Evolutionary conservation across 805 yeast genomes (phyloP).

Genomic region (Hanseniaspora lindneri): DNA sequence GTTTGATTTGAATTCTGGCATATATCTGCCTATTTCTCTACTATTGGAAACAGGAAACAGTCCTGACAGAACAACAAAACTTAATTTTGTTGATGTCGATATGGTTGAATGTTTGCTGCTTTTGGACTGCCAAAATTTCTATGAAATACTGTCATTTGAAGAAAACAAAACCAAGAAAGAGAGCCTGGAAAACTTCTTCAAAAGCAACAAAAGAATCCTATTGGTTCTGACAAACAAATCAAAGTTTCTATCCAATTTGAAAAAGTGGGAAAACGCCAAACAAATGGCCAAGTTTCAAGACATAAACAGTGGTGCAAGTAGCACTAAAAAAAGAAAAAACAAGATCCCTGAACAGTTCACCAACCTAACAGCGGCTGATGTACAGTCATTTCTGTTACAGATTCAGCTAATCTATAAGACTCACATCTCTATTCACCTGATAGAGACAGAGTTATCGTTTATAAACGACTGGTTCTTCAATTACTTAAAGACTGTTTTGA

Average conservation of each 20-base stretch:
- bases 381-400: neutral
- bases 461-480: constrained; percentile 14
- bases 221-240: constrained; percentile 1
- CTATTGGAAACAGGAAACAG: neutral
- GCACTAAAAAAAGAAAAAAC: neutral
- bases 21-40: constrained; percentile 3
- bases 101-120: constrained; percentile 8
- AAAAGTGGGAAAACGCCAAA: constrained; percentile 8
- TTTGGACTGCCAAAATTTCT: constrained; percentile 4
- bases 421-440: neutral
- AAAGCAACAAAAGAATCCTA: neutral
- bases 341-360: constrained; percentile 5
- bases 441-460: constrained; percentile 11
- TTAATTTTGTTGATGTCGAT: constrained; percentile 15
- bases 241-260: constrained; percentile 5
- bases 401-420: constrained; percentile 8
- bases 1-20: constrained; percentile 8
- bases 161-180: neutral
- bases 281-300: neutral
- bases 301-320: neutral
- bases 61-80: neutral
- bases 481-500: constrained; percentile 9
- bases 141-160: constrained; percentile 4
- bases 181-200: neutral
- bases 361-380: neutral